phyloP scores from a whole-genome alignment of 768 basidiomycete genomes.

The Antrodiella citrinella region DNA sequence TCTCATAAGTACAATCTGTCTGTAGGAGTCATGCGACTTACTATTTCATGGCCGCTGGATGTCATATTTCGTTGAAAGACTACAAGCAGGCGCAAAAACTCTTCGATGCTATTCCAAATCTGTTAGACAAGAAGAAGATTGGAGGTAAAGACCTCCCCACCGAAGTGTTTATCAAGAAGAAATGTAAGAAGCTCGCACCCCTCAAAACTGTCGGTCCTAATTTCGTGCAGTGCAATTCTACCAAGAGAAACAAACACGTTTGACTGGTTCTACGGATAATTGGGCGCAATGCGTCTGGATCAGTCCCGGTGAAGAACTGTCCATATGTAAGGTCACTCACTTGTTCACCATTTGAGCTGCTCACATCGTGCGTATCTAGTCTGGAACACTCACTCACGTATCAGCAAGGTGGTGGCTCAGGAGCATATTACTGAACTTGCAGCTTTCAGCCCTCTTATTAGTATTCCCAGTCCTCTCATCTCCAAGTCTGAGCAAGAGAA shows the following conservation, averaged over 20 bases:
- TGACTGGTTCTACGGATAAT: slow-evolving; percentile 41
- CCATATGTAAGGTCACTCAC: slow-evolving; percentile 53
- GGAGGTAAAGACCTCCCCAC: slow-evolving; percentile 66
- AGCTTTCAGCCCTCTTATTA: slow-evolving; percentile 38
- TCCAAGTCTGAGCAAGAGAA: too few species aligned
- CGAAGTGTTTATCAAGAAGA: slow-evolving; percentile 72
- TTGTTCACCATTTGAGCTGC: neutral
- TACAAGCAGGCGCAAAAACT: slow-evolving; percentile 51
- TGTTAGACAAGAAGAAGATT: slow-evolving; percentile 53
- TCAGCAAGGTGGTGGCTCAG: slow-evolving; percentile 42
- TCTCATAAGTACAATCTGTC: neutral
- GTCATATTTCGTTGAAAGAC: slow-evolving; percentile 50
- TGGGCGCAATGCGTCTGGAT: slow-evolving; percentile 54
- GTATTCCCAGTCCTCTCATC: slow-evolving; percentile 18
- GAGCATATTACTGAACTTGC: slow-evolving; percentile 52
- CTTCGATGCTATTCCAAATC: slow-evolving; percentile 51
- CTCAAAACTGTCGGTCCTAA: neutral
- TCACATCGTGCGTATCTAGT: slow-evolving; percentile 26
- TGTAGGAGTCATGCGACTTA: slow-evolving; percentile 73
- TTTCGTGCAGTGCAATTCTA: slow-evolving; percentile 57
- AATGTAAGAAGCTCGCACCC: slow-evolving; percentile 36
- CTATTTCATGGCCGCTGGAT: slow-evolving; percentile 72
- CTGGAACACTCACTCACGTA: slow-evolving; percentile 72
- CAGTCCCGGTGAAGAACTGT: slow-evolving; percentile 68
- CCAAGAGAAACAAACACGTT: slow-evolving; percentile 53